Evolutionary conservation across 345 rosid species (phyloP).

Genomic region (Moricandia moricandioides): DNA sequence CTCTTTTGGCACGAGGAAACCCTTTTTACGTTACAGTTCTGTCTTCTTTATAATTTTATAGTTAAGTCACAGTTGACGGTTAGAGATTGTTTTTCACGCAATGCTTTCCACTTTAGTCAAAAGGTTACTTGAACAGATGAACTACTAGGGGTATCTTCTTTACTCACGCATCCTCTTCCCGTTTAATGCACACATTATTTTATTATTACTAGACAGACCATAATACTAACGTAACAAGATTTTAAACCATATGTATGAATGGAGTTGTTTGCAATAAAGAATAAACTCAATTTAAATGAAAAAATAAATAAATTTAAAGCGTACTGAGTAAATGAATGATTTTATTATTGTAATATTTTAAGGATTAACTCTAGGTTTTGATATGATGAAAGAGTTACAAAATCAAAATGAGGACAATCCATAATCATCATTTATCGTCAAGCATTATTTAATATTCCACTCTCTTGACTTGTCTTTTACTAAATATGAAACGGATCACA

Average conservation of each 20-base stretch:
- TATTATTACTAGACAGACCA: not conserved
- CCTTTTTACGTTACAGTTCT: conserved; percentile 9
- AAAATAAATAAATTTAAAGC: no score
- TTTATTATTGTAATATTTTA: not conserved
- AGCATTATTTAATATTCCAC: not conserved
- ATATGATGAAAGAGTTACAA: not conserved
- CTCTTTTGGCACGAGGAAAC: conserved; percentile 22
- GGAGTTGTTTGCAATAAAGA: not conserved
- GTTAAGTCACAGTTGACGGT: conserved; percentile 23
- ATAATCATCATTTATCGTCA: not conserved
- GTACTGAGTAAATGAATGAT: not conserved
- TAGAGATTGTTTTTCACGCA: conserved; percentile 31
- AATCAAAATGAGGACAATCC: not conserved
- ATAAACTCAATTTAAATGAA: not conserved
- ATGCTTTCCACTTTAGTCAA: conserved; percentile 20
- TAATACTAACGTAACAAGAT: not conserved
- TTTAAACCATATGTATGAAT: not conserved
- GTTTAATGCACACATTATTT: not conserved
- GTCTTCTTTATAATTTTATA: not conserved
- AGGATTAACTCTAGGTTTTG: not conserved
- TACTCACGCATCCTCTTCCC: conserved; percentile 24
- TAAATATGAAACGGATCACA: not conserved
- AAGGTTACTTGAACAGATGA: conserved; percentile 31
- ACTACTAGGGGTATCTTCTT: conserved; percentile 15
- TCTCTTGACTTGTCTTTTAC: not conserved